These are phyloP conservation scores for Trichoderma parareesei DNA, from an alignment of 495 filamentous ascomycete species.

Conservation along the genomic window DNA sequence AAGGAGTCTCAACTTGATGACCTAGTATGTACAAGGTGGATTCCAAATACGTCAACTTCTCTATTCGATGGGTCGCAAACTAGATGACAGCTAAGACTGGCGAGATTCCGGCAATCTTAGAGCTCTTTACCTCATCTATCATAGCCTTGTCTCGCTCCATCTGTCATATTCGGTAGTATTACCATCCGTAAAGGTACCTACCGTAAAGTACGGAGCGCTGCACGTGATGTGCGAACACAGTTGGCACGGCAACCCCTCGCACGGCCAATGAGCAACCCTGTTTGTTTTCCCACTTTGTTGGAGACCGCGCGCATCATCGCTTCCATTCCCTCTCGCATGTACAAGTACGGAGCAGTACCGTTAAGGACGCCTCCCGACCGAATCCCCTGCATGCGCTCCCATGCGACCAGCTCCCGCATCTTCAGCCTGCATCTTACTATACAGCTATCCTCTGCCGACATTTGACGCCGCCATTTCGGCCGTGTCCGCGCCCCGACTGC, in stretches of 20 bases:
- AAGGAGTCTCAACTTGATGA: not conserved
- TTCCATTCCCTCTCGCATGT: not conserved
- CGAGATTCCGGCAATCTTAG: slow-evolving; percentile 2
- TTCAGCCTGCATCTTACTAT: not conserved
- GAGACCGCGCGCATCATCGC: slow-evolving; percentile 4
- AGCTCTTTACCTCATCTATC: not conserved
- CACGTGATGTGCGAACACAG: not conserved
- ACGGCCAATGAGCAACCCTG: slow-evolving; percentile 3
- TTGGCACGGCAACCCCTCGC: not conserved
- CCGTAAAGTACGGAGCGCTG: not conserved
- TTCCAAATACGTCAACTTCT: not conserved
- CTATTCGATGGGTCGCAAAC: not conserved
- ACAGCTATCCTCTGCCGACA: not conserved
- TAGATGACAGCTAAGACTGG: not conserved
- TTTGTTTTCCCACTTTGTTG: not conserved
- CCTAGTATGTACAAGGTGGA: not conserved
- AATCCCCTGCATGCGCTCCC: slow-evolving; percentile 6
- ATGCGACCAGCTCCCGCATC: not conserved
- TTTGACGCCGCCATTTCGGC: not conserved
- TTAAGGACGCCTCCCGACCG: not conserved
- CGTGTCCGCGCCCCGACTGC: not conserved
- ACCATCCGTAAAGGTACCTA: too few species aligned
- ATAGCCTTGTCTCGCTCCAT: too few species aligned
- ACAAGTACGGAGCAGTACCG: not conserved
- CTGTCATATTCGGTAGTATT: not conserved